Evolutionary conservation across 306 rosid genomes (phyloP).

Genomic region (Albizia julibrissin): DNA sequence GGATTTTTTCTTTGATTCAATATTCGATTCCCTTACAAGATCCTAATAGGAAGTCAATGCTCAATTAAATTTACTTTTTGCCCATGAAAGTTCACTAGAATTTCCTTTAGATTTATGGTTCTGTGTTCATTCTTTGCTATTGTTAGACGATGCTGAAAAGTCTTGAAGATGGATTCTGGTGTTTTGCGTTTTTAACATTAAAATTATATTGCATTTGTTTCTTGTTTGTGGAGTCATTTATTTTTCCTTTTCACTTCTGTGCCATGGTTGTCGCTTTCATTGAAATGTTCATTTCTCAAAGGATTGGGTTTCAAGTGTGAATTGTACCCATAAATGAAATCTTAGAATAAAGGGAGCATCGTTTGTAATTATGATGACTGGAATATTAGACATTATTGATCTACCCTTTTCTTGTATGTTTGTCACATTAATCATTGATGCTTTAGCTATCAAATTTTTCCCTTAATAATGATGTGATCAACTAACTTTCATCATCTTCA

Average conservation of each 20-base stretch:
- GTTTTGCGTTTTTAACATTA: not conserved
- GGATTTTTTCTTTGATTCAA: constrained; percentile 2
- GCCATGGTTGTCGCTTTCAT: not conserved
- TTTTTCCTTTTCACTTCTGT: not conserved
- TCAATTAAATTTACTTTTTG: not conserved
- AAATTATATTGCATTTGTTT: constrained; percentile 17
- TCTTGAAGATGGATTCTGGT: not conserved
- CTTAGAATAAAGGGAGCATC: not conserved
- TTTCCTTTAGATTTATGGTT: not conserved
- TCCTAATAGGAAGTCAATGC: not conserved
- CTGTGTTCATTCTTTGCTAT: not conserved
- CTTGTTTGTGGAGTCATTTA: not conserved
- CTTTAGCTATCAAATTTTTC: not conserved
- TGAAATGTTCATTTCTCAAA: constrained; percentile 21
- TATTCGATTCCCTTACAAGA: not conserved
- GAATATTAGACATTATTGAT: not conserved
- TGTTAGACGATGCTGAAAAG: not conserved
- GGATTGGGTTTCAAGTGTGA: constrained; percentile 21
- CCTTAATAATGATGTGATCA: not conserved
- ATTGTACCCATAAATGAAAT: not conserved
- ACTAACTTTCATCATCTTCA: constrained; percentile 12
- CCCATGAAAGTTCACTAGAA: not conserved
- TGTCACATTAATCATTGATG: not conserved
- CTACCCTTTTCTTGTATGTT: not conserved
- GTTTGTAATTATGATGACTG: constrained; percentile 4